Evolutionary conservation across 495 filamentous ascomycete genomes (phyloP).

Genomic region (Penicillium cosmopolitanum): DNA sequence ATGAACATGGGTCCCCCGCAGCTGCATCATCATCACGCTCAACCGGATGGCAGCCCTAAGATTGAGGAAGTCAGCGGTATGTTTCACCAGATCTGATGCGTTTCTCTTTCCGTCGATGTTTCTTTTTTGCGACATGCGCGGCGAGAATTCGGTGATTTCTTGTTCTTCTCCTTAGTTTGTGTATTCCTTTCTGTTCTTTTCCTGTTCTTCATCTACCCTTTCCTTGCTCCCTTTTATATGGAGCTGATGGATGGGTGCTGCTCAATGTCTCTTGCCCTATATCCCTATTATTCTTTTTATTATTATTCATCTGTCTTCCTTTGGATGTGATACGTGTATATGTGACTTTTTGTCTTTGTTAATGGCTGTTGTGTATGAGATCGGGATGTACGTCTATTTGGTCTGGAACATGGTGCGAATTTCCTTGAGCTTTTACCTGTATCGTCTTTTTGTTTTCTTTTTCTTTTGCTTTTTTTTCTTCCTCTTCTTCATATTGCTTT

Average conservation of each 20-base stretch:
- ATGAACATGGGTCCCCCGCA: constrained; percentile 67
- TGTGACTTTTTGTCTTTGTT: constrained; percentile 18
- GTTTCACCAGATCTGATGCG: constrained; percentile 75
- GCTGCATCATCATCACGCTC: constrained; percentile 80
- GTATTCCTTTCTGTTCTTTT: constrained; percentile 5
- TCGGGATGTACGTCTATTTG: constrained; percentile 17
- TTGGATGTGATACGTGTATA: constrained; percentile 22
- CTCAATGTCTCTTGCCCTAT: not conserved
- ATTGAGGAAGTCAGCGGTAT: constrained; percentile 93
- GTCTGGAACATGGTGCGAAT: constrained; percentile 25
- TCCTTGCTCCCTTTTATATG: not conserved
- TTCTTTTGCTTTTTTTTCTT: constrained; percentile 27
- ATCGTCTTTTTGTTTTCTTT: constrained; percentile 37
- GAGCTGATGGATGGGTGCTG: constrained; percentile 15
- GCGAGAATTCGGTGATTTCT: constrained; percentile 21
- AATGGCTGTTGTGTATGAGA: constrained; percentile 18
- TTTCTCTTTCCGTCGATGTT: constrained; percentile 23
- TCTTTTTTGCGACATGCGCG: constrained; percentile 23
- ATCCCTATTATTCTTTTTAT: not conserved
- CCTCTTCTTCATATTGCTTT: constrained; percentile 9
- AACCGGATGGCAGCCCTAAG: constrained; percentile 71
- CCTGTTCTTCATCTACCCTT: constrained; percentile 6
- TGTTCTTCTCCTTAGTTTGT: constrained; percentile 8
- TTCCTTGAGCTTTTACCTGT: constrained; percentile 23
- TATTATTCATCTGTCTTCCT: not conserved